Conservation (phyloP, 1,284 basidiomycete genomes). For the Mycosarcoma mackinlayi region DNA sequence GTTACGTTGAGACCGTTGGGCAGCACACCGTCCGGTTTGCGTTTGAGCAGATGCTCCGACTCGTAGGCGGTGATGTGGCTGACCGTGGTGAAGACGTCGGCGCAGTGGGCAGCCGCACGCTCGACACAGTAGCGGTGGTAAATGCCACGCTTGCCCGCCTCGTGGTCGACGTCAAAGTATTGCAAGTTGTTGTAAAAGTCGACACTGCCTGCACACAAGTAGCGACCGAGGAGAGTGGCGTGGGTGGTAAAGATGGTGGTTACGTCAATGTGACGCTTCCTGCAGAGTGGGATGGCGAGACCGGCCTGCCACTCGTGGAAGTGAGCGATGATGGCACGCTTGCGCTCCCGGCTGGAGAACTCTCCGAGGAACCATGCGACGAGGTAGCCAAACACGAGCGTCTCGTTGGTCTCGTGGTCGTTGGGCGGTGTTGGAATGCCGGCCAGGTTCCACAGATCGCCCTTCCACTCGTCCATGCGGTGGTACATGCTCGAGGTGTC, state of each 20-base stretch:
- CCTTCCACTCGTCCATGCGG: constrained; percentile 96
- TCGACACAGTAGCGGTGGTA: constrained; percentile 93
- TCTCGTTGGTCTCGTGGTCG: constrained; percentile 97
- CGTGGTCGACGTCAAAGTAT: constrained; percentile 99
- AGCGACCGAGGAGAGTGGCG: constrained; percentile 96
- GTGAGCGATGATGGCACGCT: constrained; percentile 90
- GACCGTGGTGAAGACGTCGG: constrained; percentile 98
- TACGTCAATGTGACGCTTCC: constrained; percentile 95
- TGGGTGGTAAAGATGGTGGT: constrained; percentile 96
- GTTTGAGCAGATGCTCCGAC: constrained; percentile 92
- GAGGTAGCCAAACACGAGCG: constrained; percentile 98
- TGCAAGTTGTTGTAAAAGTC: constrained; percentile 99
- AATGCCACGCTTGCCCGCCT: constrained; percentile 97
- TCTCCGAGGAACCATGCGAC: constrained; percentile 99
- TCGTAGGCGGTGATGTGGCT: constrained; percentile 94
- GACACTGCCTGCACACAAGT: constrained; percentile 95
- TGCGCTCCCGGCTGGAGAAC: constrained; percentile 82
- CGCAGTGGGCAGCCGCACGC: constrained; percentile 89
- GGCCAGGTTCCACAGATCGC: constrained; percentile 95
- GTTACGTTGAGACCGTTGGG: constrained; percentile 97
- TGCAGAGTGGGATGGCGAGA: constrained; percentile 91
- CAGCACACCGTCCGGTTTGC: constrained; percentile 95
- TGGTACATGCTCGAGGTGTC: constrained; percentile 90
- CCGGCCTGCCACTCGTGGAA: constrained; percentile 99
- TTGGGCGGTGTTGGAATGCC: constrained; percentile 95